These are phyloP conservation scores for Rhododendron ferrugineum DNA, from an alignment of 148 eudicot species.

Conservation along the genomic window DNA sequence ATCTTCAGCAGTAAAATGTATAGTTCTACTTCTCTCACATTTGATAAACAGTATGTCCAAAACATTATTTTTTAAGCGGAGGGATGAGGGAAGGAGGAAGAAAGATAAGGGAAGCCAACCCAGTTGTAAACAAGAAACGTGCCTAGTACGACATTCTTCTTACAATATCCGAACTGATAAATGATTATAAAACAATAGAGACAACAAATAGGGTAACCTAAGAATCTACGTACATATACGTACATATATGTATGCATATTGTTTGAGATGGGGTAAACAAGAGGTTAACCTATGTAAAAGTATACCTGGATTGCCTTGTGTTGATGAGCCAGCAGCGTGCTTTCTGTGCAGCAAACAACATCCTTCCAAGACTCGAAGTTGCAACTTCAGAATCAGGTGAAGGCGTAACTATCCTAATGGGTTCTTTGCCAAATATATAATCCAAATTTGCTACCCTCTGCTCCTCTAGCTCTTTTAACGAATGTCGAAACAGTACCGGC, in stretches of 20 bases:
- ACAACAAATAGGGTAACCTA: not conserved
- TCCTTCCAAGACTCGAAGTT: slow-evolving; percentile 88
- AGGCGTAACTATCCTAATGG: slow-evolving; percentile 73
- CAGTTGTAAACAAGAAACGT: not conserved
- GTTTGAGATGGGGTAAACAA: not conserved
- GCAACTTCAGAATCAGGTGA: slow-evolving; percentile 84
- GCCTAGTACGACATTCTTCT: not conserved
- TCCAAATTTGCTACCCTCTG: slow-evolving; percentile 48
- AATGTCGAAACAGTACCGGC: slow-evolving; percentile 64
- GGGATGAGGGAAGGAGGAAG: not conserved
- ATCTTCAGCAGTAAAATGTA: not conserved
- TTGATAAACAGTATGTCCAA: not conserved
- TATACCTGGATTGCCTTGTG: slow-evolving; percentile 73
- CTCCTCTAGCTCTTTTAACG: slow-evolving; percentile 76
- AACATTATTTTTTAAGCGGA: not conserved
- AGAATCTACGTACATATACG: not conserved
- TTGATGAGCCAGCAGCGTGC: slow-evolving; percentile 71
- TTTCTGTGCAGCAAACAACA: slow-evolving; percentile 82
- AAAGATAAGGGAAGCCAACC: not conserved
- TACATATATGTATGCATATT: not conserved
- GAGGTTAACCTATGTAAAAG: not conserved
- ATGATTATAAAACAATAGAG: not conserved
- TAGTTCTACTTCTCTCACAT: not conserved
- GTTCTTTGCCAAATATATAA: slow-evolving; percentile 73
- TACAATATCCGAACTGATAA: not conserved